These are phyloP conservation scores for Pascua sp. DNA, from an alignment of 1,284 basidiomycete genomes.

Conservation along the genomic window DNA sequence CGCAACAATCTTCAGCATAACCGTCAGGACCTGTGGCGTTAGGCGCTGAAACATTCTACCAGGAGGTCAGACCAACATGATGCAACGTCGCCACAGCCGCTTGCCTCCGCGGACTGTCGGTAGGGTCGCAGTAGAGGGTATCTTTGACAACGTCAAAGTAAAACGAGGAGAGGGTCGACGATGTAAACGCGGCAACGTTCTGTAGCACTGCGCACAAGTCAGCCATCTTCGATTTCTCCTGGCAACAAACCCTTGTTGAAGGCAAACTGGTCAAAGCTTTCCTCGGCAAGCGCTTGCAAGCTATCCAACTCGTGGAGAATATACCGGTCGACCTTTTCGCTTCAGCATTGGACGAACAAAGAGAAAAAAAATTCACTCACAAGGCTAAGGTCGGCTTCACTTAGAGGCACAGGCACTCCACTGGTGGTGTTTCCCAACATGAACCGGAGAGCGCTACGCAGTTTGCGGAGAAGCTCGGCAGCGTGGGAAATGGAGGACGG, in stretches of 20 bases:
- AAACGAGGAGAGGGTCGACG: conserved; percentile 56
- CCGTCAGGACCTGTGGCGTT: conserved; percentile 62
- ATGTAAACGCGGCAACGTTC: conserved; percentile 49
- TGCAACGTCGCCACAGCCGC: conserved; percentile 69
- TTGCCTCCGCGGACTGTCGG: conserved; percentile 58
- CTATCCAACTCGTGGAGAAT: conserved; percentile 77
- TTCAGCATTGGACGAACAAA: conserved; percentile 52
- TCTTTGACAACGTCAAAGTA: conserved; percentile 95
- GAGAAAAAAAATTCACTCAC: conserved; percentile 48
- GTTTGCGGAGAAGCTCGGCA: conserved; percentile 74
- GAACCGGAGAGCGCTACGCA: conserved; percentile 87
- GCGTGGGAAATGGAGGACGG: conserved; percentile 72
- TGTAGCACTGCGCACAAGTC: conserved; percentile 54
- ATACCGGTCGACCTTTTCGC: conserved; percentile 71
- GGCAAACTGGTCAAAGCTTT: conserved; percentile 70
- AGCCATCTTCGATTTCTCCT: conserved; percentile 54
- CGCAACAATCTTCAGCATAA: conserved; percentile 70
- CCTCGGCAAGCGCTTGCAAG: conserved; percentile 64
- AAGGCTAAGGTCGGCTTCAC: conserved; percentile 30
- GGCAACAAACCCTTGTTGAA: conserved; percentile 70
- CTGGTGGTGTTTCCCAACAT: conserved; percentile 74
- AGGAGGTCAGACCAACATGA: conserved; percentile 55
- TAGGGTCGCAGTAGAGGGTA: conserved; percentile 71
- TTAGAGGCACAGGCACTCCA: conserved; percentile 15
- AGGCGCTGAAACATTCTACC: background rate